Conservation (phyloP, 306 rosid species). For the Alnus rubra region DNA sequence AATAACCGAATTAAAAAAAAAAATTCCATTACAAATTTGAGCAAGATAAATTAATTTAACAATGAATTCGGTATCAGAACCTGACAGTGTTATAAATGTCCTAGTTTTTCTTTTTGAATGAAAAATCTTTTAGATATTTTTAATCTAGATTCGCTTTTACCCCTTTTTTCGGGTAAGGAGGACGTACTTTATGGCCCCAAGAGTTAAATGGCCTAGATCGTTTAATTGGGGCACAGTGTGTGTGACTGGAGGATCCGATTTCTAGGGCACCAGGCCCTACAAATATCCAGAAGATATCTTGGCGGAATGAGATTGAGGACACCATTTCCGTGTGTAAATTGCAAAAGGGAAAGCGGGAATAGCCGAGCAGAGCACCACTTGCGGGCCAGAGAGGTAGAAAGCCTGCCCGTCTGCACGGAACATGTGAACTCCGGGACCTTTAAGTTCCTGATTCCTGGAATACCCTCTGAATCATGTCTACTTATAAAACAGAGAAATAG, state of each 20-base stretch:
- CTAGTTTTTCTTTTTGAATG: too few species aligned
- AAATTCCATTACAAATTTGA: too few species aligned
- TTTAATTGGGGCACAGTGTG: background rate
- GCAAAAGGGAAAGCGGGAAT: slow-evolving; percentile 42
- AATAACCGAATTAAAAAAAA: too few species aligned
- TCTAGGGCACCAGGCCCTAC: slow-evolving; percentile 22
- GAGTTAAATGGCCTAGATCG: too few species aligned
- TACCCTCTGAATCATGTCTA: slow-evolving; percentile 41
- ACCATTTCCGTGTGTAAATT: slow-evolving; percentile 32
- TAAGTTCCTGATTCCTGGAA: slow-evolving; percentile 25
- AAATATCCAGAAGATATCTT: slow-evolving; percentile 12
- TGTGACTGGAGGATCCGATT: background rate
- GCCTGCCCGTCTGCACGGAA: slow-evolving; percentile 75
- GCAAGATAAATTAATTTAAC: too few species aligned
- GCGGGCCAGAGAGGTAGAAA: slow-evolving; percentile 60
- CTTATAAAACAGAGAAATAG: too few species aligned
- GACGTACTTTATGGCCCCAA: too few species aligned
- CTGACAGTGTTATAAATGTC: too few species aligned
- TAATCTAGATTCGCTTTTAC: too few species aligned
- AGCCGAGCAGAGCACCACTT: slow-evolving; percentile 46
- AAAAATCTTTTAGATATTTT: too few species aligned
- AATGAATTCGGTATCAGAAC: too few species aligned
- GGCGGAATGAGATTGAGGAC: slow-evolving; percentile 31
- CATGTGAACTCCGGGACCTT: slow-evolving; percentile 68
- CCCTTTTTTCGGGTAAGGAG: too few species aligned